A percentile compares a stretch with the other conserved stretches of the same genome.
Conservation (phyloP, 2,329 filamentous ascomycete genomes). For the Verruconis gallopava region DNA sequence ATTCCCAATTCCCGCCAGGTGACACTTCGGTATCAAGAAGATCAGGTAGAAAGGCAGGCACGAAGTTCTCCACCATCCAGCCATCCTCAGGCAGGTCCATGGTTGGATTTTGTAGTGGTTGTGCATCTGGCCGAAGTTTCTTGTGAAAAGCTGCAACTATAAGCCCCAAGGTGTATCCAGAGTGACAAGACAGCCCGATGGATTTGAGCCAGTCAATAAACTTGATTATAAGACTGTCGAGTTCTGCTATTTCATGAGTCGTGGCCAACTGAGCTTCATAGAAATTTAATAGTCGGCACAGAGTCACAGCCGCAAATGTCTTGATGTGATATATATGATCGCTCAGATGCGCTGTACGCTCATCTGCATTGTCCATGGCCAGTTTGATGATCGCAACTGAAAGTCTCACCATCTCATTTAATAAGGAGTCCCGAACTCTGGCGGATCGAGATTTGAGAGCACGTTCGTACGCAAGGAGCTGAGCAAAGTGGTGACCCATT, state of each 20-base stretch:
- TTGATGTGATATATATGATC: slow-evolving; percentile 38
- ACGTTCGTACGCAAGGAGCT: slow-evolving; percentile 30
- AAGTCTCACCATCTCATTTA: slow-evolving; percentile 30
- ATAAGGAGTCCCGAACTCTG: slow-evolving; percentile 22
- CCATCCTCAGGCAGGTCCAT: slow-evolving; percentile 6
- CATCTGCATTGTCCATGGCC: slow-evolving; percentile 31
- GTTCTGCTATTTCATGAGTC: slow-evolving; percentile 20
- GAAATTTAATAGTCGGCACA: slow-evolving; percentile 25
- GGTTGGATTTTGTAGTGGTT: background rate
- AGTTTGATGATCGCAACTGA: slow-evolving; percentile 28
- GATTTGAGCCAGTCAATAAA: slow-evolving; percentile 29
- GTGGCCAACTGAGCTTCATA: slow-evolving; percentile 24
- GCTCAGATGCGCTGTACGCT: slow-evolving; percentile 31
- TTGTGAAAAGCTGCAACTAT: slow-evolving; percentile 25
- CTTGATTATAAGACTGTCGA: slow-evolving; percentile 23
- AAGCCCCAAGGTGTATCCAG: slow-evolving; percentile 26
- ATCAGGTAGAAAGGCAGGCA: slow-evolving; percentile 21
- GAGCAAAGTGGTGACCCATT: slow-evolving; percentile 35
- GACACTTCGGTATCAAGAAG: slow-evolving; percentile 21
- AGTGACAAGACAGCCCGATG: slow-evolving; percentile 30
- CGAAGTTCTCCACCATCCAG: slow-evolving; percentile 13
- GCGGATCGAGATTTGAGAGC: slow-evolving; percentile 24
- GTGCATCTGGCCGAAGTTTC: slow-evolving; percentile 22
- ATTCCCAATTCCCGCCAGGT: slow-evolving; percentile 18
- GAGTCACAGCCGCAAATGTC: slow-evolving; percentile 30